These are phyloP conservation scores for Dunaliella primolecta DNA, from an alignment of 139 green algal genomes.

Conservation along the genomic window DNA sequence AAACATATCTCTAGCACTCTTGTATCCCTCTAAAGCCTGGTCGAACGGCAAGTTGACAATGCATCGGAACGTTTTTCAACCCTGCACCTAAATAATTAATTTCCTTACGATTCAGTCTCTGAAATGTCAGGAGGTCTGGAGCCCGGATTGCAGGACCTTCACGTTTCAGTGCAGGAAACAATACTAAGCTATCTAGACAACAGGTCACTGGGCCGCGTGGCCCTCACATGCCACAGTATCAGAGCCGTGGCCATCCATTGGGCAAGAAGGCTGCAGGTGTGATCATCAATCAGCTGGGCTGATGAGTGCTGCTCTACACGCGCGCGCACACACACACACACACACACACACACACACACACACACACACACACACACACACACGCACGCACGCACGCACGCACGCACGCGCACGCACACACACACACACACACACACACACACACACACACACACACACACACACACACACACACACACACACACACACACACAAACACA, in stretches of 20 bases:
- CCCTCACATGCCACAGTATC: not conserved
- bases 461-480: too few species aligned
- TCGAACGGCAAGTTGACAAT: too few species aligned
- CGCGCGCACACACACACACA: not conserved
- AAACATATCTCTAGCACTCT: too few species aligned
- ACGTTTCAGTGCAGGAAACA: not conserved
- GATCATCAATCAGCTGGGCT: not conserved
- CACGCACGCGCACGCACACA: not conserved
- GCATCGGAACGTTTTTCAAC: too few species aligned
- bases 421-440: too few species aligned
- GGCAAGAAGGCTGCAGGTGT: not conserved
- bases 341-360: not conserved
- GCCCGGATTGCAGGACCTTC: not conserved
- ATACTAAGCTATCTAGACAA: not conserved
- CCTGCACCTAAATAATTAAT: too few species aligned
- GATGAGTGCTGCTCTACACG: not conserved
- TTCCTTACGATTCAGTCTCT: too few species aligned
- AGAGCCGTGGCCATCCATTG: not conserved
- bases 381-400: too few species aligned
- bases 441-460: too few species aligned
- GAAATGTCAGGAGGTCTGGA: too few species aligned
- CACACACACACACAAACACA: not conserved
- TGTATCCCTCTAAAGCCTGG: too few species aligned
- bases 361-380: not conserved
- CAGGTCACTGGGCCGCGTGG: not conserved